Base-by-base conservation (phyloP, 306 rosid species). In the Albizia julibrissin region DNA sequence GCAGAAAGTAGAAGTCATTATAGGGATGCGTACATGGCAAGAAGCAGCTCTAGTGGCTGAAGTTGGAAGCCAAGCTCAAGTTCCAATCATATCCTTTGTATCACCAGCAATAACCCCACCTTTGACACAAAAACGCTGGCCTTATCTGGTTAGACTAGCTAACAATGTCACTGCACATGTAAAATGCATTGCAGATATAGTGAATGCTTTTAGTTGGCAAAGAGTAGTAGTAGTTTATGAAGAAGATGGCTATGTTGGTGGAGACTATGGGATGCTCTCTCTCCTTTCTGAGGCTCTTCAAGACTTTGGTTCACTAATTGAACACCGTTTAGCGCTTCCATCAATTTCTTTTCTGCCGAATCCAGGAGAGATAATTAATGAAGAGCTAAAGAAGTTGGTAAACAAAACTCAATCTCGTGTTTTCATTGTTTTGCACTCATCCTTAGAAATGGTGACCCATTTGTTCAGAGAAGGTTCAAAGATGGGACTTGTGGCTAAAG, bases 231-330 rank as follows among this genome's bases (percentile, higher is more conserved):
- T 40, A 11, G 86, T 91, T 10, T 85, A 89, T 37, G 92, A 89
- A 79, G 89, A 84, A 46, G 87, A 87, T 66, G 77, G 70, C 7
- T 86, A 44, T 49, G 90, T 90, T 29, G 86, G 89, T 24, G 75
- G 58, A 37, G 88, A 89, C 77, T 80, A 80, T 16, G 94, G 91
- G 11, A 82, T 71, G 83, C 34, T 89, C 62, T 62, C 87, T 40
- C 84, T 87, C 70, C 80, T 93, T 64, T 87, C 88, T 46, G 91
- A 91, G 91, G 90, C 93, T 58, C 91, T 93, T 37, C 91, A 83
- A 81, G 83, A 73, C 1, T 61, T 78, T 31, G 90, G 90, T 70
- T 76, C 92, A 0, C 86, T 43, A 73, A 89, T 93, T 33, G 97
- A 91, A 74, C 74, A 84, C 65, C 91, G 85, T 61, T 77, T 93